Evolutionary conservation across 805 yeast species (phyloP).

Genomic region (Sungouiozyma ichnusensis): DNA sequence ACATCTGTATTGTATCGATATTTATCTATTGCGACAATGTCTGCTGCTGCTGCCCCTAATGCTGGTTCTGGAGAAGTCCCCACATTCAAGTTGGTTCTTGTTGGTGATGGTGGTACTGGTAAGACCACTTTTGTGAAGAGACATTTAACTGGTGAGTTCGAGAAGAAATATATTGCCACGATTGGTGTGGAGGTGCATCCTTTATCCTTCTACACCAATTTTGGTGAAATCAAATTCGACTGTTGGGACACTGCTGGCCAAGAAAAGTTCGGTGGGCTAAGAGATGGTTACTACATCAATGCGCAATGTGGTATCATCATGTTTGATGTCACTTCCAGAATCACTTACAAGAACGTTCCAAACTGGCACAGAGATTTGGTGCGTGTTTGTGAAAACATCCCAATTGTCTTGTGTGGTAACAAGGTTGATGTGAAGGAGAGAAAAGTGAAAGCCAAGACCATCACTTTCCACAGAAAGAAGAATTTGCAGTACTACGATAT

Average conservation of each 20-base stretch:
- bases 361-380: slow-evolving; percentile 99
- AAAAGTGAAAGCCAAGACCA: slow-evolving; percentile 98
- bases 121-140: slow-evolving; percentile 99
- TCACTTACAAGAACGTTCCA: slow-evolving; percentile 99
- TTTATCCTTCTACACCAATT: slow-evolving; percentile 94
- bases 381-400: slow-evolving; percentile 99
- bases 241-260: slow-evolving; percentile 99
- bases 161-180: slow-evolving; percentile 97
- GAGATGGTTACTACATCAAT: slow-evolving; percentile 99
- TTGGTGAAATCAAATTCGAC: slow-evolving; percentile 96
- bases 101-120: slow-evolving; percentile 99
- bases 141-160: slow-evolving; percentile 98
- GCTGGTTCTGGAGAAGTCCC: slow-evolving; percentile 52
- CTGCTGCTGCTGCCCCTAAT: slow-evolving; percentile 9
- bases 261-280: slow-evolving; percentile 98
- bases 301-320: slow-evolving; percentile 99
- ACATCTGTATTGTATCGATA: no score
- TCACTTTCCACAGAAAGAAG: slow-evolving; percentile 99
- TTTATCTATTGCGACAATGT: slow-evolving; percentile 3
- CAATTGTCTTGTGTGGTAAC: slow-evolving; percentile 98
- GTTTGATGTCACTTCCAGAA: slow-evolving; percentile 99
- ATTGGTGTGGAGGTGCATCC: slow-evolving; percentile 99
- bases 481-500: slow-evolving; percentile 98
- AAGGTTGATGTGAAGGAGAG: slow-evolving; percentile 99
- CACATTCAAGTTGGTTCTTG: slow-evolving; percentile 94